phyloP scores from a whole-genome alignment of 495 filamentous ascomycete species.

The Letharia lupina region DNA sequence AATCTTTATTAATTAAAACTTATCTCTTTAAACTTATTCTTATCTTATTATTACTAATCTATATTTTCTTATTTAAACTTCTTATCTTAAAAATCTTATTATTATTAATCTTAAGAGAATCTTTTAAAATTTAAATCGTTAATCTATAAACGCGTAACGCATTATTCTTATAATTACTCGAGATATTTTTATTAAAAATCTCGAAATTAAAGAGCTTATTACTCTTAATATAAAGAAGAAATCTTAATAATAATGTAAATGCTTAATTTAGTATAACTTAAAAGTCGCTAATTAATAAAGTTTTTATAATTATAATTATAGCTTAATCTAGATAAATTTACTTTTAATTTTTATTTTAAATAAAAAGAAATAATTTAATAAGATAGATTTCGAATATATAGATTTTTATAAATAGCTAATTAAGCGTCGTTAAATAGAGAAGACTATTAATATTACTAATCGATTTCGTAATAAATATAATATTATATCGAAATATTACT shows the following conservation, averaged over 20 bases:
- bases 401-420: constrained; percentile 73
- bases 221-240: constrained; percentile 4
- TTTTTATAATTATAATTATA: constrained; percentile 11
- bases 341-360: neutral
- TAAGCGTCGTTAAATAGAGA: constrained; percentile 72
- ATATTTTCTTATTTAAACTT: too few relatives aligned
- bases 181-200: neutral
- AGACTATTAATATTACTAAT: constrained; percentile 63
- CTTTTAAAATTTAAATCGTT: constrained; percentile 63
- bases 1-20: too few relatives aligned
- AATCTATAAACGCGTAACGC: neutral
- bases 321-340: constrained; percentile 3
- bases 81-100: constrained; percentile 71
- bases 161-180: constrained; percentile 2
- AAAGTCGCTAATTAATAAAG: neutral
- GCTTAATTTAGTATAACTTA: neutral
- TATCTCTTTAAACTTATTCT: too few relatives aligned
- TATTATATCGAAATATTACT: constrained; percentile 69
- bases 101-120: constrained; percentile 62
- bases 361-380: constrained; percentile 59
- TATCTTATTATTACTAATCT: too few relatives aligned
- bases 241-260: neutral
- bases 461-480: constrained; percentile 67
- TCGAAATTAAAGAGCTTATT: neutral
- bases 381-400: constrained; percentile 74